These are phyloP conservation scores for Lactuca saligna DNA, from an alignment of 129 eudicot species.

Conservation along the genomic window DNA sequence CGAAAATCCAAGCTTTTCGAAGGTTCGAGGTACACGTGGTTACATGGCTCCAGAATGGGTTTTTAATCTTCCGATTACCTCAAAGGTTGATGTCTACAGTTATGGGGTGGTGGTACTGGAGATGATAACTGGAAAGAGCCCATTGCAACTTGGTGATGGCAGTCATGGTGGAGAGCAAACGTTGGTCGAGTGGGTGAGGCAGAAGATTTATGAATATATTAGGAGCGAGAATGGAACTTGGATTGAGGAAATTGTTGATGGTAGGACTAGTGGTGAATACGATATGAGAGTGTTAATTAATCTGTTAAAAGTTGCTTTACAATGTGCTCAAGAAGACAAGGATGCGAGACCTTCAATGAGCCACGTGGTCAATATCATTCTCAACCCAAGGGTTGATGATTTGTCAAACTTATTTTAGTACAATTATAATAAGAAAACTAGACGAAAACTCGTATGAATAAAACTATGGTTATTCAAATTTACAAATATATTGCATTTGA, in stretches of 20 bases:
- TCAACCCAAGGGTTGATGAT: no score
- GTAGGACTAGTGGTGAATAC: background rate
- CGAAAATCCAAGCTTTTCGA: background rate
- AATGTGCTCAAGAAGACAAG: background rate
- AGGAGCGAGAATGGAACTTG: background rate
- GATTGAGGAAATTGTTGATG: conserved; percentile 4
- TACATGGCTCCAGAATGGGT: background rate
- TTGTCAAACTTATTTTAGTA: no score
- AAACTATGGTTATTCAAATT: no score
- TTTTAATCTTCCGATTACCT: background rate
- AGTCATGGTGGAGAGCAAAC: no score
- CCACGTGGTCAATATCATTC: background rate
- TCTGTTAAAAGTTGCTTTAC: background rate
- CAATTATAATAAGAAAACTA: no score
- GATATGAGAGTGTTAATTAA: background rate
- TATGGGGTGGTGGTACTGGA: background rate
- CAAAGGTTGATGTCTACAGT: background rate
- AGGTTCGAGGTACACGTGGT: background rate
- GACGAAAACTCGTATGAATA: no score
- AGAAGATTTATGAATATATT: background rate
- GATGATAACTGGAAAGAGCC: background rate
- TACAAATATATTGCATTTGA: no score
- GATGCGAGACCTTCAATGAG: background rate
- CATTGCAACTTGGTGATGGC: background rate
- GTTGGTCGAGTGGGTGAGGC: background rate